Evolutionary conservation across 257 asterid genomes (phyloP).

Genomic region (Penstemon eatonii): DNA sequence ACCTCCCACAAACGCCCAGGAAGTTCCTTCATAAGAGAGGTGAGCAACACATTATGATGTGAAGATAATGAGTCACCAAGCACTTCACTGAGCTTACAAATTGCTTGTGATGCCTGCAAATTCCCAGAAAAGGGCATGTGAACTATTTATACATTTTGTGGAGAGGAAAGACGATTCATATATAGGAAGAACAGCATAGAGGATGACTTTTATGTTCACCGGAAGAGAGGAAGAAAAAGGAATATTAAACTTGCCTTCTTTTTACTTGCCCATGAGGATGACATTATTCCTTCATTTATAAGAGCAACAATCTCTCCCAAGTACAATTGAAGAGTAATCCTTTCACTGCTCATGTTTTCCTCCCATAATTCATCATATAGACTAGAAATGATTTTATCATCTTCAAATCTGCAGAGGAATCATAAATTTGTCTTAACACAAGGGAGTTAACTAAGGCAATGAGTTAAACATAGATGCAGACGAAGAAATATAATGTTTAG

Average conservation of each 20-base stretch:
- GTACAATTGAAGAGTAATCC: constrained; percentile 80
- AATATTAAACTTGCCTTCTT: constrained; percentile 57
- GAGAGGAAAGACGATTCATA: constrained; percentile 7
- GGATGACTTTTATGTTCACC: constrained; percentile 7
- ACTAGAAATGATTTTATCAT: constrained; percentile 78
- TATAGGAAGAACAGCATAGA: constrained; percentile 13
- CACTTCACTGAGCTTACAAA: constrained; percentile 80
- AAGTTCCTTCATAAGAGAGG: constrained; percentile 83
- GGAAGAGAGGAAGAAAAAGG: constrained; percentile 16
- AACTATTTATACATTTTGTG: constrained; percentile 19
- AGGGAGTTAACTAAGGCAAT: constrained; percentile 19
- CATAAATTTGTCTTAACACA: constrained; percentile 9
- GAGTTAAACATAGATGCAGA: constrained; percentile 21
- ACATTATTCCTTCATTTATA: constrained; percentile 64
- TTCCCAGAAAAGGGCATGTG: constrained; percentile 29
- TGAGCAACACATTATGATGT: constrained; percentile 67
- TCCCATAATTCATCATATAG: constrained; percentile 94
- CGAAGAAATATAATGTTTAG: constrained; percentile 10
- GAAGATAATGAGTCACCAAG: constrained; percentile 80
- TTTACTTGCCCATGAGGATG: constrained; percentile 96
- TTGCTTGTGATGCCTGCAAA: constrained; percentile 85
- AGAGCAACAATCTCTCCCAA: constrained; percentile 83
- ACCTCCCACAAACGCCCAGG: constrained; percentile 99
- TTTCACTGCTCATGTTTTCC: constrained; percentile 93
- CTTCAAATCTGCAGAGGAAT: constrained; percentile 74